A percentile compares a stretch with the other conserved stretches of the same genome.
These are phyloP conservation scores for Nicotiana tabacum DNA, from an alignment of 257 asterid genomes.

Conservation along the genomic window DNA sequence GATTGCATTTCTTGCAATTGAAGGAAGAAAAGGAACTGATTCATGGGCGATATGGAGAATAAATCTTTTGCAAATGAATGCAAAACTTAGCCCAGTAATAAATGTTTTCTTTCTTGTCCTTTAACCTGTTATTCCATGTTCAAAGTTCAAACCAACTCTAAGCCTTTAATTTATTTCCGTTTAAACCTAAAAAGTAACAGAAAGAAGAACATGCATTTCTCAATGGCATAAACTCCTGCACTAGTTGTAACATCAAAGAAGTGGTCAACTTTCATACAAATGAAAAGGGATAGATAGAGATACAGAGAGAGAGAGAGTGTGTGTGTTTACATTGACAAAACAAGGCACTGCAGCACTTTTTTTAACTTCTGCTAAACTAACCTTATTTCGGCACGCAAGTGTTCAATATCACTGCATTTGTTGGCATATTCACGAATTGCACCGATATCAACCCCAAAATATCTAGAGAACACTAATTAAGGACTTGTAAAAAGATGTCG, in stretches of 20 bases:
- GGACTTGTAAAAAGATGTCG: slow-evolving; percentile 31
- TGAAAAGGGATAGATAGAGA: neutral
- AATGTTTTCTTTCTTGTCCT: too few relatives aligned
- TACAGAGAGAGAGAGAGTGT: neutral
- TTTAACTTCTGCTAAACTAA: slow-evolving; percentile 17
- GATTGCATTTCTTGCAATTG: neutral
- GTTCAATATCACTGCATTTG: slow-evolving; percentile 66
- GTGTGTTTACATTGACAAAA: neutral
- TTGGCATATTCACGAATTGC: slow-evolving; percentile 74
- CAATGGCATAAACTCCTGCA: neutral
- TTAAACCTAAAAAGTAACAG: neutral
- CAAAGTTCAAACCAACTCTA: too few relatives aligned
- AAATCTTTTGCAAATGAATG: neutral
- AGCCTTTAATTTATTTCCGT: neutral
- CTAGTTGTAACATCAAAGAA: neutral
- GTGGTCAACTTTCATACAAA: neutral
- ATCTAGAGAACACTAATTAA: slow-evolving; percentile 52
- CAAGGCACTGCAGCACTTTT: neutral
- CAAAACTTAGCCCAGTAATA: neutral
- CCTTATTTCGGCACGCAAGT: slow-evolving; percentile 92
- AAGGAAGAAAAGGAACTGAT: slow-evolving; percentile 4
- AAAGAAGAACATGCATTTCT: neutral
- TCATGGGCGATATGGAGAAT: neutral
- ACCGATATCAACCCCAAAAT: slow-evolving; percentile 75
- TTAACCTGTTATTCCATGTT: too few relatives aligned